phyloP scores from a whole-genome alignment of 140 eudicot species.

The Anethum foeniculum region DNA sequence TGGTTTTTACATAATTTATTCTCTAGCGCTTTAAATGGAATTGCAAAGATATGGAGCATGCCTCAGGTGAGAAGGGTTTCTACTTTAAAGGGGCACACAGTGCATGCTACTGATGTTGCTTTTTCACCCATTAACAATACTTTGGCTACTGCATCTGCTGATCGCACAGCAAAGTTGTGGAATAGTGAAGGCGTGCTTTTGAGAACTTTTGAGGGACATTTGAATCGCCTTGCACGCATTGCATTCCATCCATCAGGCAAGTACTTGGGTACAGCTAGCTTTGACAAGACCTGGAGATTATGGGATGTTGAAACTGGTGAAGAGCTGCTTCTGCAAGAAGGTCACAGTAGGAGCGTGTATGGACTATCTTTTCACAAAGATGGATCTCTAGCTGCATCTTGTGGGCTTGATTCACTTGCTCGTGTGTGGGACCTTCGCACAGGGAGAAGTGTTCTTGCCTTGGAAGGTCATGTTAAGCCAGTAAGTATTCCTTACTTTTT shows the following conservation, averaged over 20 bases:
- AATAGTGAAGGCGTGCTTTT: conserved; percentile 51
- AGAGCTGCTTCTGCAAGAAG: conserved; percentile 94
- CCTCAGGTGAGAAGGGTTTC: conserved; percentile 48
- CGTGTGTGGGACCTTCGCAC: conserved; percentile 97
- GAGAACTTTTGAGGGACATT: conserved; percentile 76
- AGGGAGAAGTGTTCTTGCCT: conserved; percentile 88
- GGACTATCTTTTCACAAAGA: conserved; percentile 81
- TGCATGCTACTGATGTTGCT: conserved; percentile 84
- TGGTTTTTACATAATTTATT: not conserved
- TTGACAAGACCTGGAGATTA: conserved; percentile 96
- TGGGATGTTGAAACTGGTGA: conserved; percentile 93
- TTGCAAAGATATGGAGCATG: conserved; percentile 93
- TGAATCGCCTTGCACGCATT: conserved; percentile 91
- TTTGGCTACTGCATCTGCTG: conserved; percentile 95
- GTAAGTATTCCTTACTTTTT: conserved; percentile 28
- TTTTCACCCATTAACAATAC: conserved; percentile 70
- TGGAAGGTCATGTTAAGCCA: conserved; percentile 98
- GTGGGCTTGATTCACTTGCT: conserved; percentile 89
- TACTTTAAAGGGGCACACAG: conserved; percentile 74
- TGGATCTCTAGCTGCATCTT: conserved; percentile 84
- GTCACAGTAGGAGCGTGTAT: conserved; percentile 95
- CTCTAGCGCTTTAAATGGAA: conserved; percentile 78
- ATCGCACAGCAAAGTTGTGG: conserved; percentile 90
- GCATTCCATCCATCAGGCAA: conserved; percentile 93
- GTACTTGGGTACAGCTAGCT: conserved; percentile 87